phyloP scores from a whole-genome alignment of 2,329 filamentous ascomycete species.

The Emericellopsis cladophorae region DNA sequence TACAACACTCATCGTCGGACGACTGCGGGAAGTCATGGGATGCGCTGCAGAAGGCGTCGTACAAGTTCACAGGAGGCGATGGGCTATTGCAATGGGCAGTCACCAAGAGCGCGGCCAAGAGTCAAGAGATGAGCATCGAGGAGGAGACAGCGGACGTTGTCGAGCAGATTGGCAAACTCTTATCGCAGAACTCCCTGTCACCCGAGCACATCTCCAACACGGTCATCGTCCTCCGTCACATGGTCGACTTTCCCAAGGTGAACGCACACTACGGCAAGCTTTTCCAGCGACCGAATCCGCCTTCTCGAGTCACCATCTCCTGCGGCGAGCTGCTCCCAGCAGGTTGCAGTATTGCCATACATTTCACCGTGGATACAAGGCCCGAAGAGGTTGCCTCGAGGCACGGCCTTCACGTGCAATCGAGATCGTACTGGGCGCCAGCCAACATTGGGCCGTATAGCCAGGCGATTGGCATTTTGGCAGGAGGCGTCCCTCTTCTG shows the following conservation, averaged over 20 bases:
- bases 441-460: conserved; percentile 97
- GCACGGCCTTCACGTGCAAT: conserved; percentile 76
- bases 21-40: neutral
- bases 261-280: conserved; percentile 66
- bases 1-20: neutral
- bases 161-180: conserved; percentile 25
- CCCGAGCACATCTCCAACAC: conserved; percentile 35
- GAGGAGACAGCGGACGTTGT: conserved; percentile 36
- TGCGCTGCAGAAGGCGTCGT: neutral
- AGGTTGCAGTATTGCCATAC: conserved; percentile 47
- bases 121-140: conserved; percentile 19
- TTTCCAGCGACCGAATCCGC: conserved; percentile 70
- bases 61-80: neutral
- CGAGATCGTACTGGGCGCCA: conserved; percentile 90
- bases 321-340: conserved; percentile 55
- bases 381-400: conserved; percentile 21
- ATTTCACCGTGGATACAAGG: conserved; percentile 22
- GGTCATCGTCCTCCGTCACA: conserved; percentile 61
- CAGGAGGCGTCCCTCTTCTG: conserved; percentile 8
- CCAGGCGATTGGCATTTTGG: conserved; percentile 56
- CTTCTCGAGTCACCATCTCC: conserved; percentile 72
- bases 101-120: conserved; percentile 4
- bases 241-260: conserved; percentile 64
- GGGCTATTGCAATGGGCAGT: conserved; percentile 25
- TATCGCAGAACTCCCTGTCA: conserved; percentile 18